Evolutionary conservation across 2,329 filamentous ascomycete genomes (phyloP), one percentile per base, ranked within the genome.

Genomic region (Cladosporium cucumerinum): DNA sequence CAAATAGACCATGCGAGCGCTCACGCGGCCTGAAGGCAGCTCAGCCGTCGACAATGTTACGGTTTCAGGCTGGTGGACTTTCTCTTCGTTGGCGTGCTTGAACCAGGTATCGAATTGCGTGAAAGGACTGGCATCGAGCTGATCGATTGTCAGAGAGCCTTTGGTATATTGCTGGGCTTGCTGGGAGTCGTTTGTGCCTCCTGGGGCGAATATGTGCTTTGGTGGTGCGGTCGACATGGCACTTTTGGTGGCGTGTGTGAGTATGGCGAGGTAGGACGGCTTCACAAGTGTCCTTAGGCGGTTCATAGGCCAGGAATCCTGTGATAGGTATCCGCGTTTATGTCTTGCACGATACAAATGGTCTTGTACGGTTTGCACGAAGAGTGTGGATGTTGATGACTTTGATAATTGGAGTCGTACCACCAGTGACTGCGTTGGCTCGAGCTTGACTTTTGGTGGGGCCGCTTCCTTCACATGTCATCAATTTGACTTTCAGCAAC

Each of bases 31-130:
- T 0, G 87, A 90, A 1, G 94, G 94, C 5, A 98, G 84, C 26
- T 84, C 82, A 0, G 93, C 93, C 0, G 95, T 99, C 3, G 93
- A 90, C 1, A 99, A 83, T 1, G 89, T 93, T 73, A 92, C 93
- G 0, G 95, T 91, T 78, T 99, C 95, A 1, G 94, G 93, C 70
- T 96, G 90, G 54, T 87, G 81, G 55, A 93, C 85, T 28, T 81
- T 75, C 11, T 80, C 73, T 5, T 82, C 74, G 68, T 89, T 86
- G 0, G 93, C 91, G 66, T 88, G 84, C 14, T 85, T 83, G 84
- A 96, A 99, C 95, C 95, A 99, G 67, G 80, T 78, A 81, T 96
- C 86, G 82, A 98, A 99, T 81, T 98, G 95, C 34, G 83, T 82
- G 65, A 94, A 86, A 0, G 95, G 95, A 63, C 84, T 84, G 10